Evolutionary conservation across 768 basidiomycete genomes (phyloP).

Genomic region (Hericium rajendrae): DNA sequence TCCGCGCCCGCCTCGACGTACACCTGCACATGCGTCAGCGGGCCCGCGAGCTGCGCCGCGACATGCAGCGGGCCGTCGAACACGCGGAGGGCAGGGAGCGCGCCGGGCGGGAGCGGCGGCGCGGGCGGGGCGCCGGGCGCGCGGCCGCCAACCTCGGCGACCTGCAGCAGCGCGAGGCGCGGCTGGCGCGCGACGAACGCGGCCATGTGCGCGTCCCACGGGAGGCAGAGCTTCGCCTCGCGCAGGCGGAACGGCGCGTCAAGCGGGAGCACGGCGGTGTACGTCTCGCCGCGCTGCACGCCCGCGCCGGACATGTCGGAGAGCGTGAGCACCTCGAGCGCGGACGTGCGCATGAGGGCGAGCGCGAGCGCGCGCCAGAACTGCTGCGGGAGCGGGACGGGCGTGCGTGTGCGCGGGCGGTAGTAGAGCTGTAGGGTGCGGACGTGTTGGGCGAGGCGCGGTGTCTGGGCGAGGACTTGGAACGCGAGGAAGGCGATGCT

Average conservation of each 20-base stretch:
- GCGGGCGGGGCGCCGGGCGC: slow-evolving; percentile 5
- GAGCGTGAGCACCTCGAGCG: slow-evolving; percentile 35
- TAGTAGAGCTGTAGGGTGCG: slow-evolving; percentile 31
- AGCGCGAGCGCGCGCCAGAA: slow-evolving; percentile 38
- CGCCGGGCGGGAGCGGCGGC: slow-evolving; percentile 3
- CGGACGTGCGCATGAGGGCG: slow-evolving; percentile 34
- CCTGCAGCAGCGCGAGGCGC: slow-evolving; percentile 31
- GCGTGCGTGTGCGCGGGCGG: slow-evolving; percentile 22
- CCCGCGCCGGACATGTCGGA: slow-evolving; percentile 27
- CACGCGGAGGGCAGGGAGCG: slow-evolving; percentile 30
- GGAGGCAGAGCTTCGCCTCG: slow-evolving; percentile 38
- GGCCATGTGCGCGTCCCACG: slow-evolving; percentile 38
- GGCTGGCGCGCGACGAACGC: slow-evolving; percentile 40
- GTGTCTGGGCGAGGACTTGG: slow-evolving; percentile 26
- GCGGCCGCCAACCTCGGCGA: slow-evolving; percentile 9
- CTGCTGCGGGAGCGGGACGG: slow-evolving; percentile 16
- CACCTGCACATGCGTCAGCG: slow-evolving; percentile 38
- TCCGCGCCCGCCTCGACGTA: slow-evolving; percentile 19
- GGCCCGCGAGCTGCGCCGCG: slow-evolving; percentile 30
- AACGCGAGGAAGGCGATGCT: slow-evolving; percentile 28
- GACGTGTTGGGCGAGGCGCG: slow-evolving; percentile 31
- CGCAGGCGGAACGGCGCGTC: slow-evolving; percentile 35
- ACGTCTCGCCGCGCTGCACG: not conserved
- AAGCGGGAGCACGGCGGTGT: slow-evolving; percentile 38
- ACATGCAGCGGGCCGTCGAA: slow-evolving; percentile 39